Evolutionary conservation across 345 rosid species (phyloP).

Genomic region (Syzygium aromaticum): DNA sequence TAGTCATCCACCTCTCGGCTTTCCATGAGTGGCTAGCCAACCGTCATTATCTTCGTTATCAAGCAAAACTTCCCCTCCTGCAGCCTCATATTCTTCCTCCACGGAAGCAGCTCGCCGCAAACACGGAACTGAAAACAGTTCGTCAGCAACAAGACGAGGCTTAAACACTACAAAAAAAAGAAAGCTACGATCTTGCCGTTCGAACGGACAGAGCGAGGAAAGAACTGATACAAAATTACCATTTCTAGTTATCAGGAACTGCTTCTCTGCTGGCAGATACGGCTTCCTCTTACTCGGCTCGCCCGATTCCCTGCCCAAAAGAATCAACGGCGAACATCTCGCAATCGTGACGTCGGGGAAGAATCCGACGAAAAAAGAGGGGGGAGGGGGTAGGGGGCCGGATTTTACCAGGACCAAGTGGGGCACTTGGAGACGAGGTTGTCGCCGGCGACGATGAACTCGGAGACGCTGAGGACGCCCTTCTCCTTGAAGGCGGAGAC

Average conservation of each 20-base stretch:
- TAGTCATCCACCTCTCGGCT: slow-evolving; percentile 64
- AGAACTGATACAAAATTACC: slow-evolving; percentile 28
- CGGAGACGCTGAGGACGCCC: slow-evolving; percentile 94
- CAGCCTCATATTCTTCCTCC: slow-evolving; percentile 90
- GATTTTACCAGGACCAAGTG: slow-evolving; percentile 89
- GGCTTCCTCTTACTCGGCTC: slow-evolving; percentile 88
- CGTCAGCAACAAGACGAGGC: neutral
- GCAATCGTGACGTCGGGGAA: neutral
- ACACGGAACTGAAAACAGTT: slow-evolving; percentile 62
- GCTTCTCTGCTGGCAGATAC: slow-evolving; percentile 78
- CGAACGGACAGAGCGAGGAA: neutral
- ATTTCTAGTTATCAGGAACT: slow-evolving; percentile 90
- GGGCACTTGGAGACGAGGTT: slow-evolving; percentile 99
- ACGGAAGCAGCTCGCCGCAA: slow-evolving; percentile 84
- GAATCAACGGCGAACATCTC: neutral
- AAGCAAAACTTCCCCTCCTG: slow-evolving; percentile 89
- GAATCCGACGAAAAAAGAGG: neutral
- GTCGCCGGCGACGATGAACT: slow-evolving; percentile 86
- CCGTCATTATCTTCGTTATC: slow-evolving; percentile 97
- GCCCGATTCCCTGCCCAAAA: slow-evolving; percentile 75
- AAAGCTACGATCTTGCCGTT: neutral
- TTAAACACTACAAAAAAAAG: neutral
- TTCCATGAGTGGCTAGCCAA: slow-evolving; percentile 98
- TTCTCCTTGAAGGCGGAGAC: slow-evolving; percentile 96
- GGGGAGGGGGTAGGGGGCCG: neutral